Conservation (phyloP, 306 rosid species). For the Morella rubra region DNA sequence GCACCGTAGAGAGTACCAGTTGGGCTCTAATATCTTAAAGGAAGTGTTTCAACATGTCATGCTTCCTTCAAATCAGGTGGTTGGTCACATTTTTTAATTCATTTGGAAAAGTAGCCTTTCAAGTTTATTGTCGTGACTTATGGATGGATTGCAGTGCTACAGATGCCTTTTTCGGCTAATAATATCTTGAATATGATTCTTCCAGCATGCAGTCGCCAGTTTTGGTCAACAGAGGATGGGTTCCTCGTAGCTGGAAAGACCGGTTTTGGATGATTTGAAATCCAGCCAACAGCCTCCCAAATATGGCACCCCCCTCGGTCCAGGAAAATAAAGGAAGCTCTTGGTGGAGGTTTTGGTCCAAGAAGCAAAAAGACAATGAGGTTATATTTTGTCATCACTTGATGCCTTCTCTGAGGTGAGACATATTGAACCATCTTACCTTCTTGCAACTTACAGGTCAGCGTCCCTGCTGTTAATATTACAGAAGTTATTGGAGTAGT, state of each 20-base stretch:
- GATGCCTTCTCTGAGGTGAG: conserved; percentile 13
- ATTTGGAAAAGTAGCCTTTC: not conserved
- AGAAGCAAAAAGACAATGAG: conserved; percentile 46
- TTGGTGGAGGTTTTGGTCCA: conserved; percentile 91
- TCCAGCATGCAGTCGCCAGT: conserved; percentile 65
- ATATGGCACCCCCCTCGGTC: conserved; percentile 31
- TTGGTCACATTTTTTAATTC: not conserved
- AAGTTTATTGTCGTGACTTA: not conserved
- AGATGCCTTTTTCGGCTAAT: conserved; percentile 23
- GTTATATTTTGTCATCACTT: conserved; percentile 36
- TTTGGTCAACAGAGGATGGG: conserved; percentile 96
- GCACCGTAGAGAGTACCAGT: not conserved
- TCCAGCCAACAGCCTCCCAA: conserved; percentile 38
- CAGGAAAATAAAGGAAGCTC: conserved; percentile 48
- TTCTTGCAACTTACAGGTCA: conserved; percentile 52
- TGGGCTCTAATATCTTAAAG: not conserved
- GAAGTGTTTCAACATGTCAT: not conserved
- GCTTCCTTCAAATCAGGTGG: not conserved
- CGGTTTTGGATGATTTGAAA: conserved; percentile 43
- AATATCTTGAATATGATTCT: conserved; percentile 24
- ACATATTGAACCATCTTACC: conserved; percentile 21
- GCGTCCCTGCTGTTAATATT: conserved; percentile 41
- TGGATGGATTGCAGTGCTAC: not conserved
- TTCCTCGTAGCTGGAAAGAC: conserved; percentile 90
- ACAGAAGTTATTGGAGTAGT: conserved; percentile 70